Conservation (phyloP, 352 stramenopile species). For the Phytopythium cucurbitacearum region DNA sequence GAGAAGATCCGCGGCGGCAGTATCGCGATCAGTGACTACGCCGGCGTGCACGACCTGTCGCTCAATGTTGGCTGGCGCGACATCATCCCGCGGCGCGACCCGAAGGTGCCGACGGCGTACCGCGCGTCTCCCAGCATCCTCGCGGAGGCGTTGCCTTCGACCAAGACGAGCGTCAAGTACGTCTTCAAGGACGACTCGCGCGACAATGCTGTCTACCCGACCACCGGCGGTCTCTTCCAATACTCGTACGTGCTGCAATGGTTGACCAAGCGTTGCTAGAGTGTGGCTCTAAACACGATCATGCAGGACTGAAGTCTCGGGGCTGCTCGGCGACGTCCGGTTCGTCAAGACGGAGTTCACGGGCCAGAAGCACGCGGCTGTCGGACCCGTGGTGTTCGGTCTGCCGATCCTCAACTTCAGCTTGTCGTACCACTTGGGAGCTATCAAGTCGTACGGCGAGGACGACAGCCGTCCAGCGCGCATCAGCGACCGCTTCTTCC, state of each 20-base stretch:
- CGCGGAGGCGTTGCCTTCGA: slow-evolving; percentile 84
- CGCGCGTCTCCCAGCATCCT: slow-evolving; percentile 88
- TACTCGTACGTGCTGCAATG: slow-evolving; percentile 46
- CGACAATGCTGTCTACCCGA: slow-evolving; percentile 86
- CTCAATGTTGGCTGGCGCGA: slow-evolving; percentile 86
- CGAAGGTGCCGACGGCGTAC: slow-evolving; percentile 86
- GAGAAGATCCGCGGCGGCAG: slow-evolving; percentile 82
- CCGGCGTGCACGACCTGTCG: slow-evolving; percentile 79
- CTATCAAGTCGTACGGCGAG: slow-evolving; percentile 73
- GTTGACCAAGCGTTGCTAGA: not conserved
- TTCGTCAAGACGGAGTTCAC: slow-evolving; percentile 87
- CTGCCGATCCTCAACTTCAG: slow-evolving; percentile 81
- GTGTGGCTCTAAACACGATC: not conserved
- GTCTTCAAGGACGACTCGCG: slow-evolving; percentile 89
- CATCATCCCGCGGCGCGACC: slow-evolving; percentile 78
- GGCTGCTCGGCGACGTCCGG: slow-evolving; percentile 83
- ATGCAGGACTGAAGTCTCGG: slow-evolving; percentile 78
- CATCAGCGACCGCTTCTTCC: slow-evolving; percentile 91
- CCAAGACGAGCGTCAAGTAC: slow-evolving; percentile 92
- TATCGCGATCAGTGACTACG: slow-evolving; percentile 85
- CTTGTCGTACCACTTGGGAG: slow-evolving; percentile 70
- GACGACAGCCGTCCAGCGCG: slow-evolving; percentile 74
- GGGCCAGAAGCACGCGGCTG: slow-evolving; percentile 74
- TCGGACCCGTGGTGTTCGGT: slow-evolving; percentile 53
- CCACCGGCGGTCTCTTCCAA: slow-evolving; percentile 85